Percentiles rank a stretch among this genome's conserved stretches.
Evolutionary conservation across 2,329 filamentous ascomycete genomes (phyloP).

Genomic region (Mycogone perniciosa): DNA sequence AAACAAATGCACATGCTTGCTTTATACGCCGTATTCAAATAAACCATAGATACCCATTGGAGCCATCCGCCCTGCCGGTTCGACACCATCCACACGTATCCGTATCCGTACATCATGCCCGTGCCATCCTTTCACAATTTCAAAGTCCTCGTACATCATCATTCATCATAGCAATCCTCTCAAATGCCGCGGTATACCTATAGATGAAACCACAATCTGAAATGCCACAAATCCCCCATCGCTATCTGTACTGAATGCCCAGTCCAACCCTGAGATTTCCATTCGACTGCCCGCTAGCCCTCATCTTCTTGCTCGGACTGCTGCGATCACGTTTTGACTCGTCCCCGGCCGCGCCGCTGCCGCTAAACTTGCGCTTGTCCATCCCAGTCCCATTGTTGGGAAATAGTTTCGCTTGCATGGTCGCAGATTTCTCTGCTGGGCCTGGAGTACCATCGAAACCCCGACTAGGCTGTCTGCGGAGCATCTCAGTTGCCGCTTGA

Average conservation of each 20-base stretch:
- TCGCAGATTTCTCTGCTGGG: conserved; percentile 37
- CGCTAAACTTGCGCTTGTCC: conserved; percentile 48
- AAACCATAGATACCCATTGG: no score
- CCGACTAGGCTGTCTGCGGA: conserved; percentile 52
- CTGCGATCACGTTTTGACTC: conserved; percentile 29
- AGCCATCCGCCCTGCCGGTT: no score
- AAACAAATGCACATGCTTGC: no score
- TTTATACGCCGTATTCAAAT: no score
- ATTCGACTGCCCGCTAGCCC: conserved; percentile 34
- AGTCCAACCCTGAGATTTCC: conserved; percentile 41
- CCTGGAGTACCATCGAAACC: conserved; percentile 46
- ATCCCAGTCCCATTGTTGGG: conserved; percentile 36
- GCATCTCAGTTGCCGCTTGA: conserved; percentile 68
- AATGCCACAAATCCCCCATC: not conserved
- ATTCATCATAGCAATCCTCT: not conserved
- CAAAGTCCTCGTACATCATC: not conserved
- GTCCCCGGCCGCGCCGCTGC: conserved; percentile 23
- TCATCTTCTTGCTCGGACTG: conserved; percentile 48
- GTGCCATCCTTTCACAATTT: not conserved
- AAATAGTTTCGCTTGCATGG: conserved; percentile 47
- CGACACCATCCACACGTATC: no score
- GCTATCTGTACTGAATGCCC: conserved; percentile 44
- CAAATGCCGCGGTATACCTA: not conserved
- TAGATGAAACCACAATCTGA: not conserved
- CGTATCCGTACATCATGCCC: not conserved